A percentile compares a stretch with the other conserved stretches of the same genome.
These are phyloP conservation scores for Poa pratensis DNA, from an alignment of 176 grass and related monocot genomes.

Conservation along the genomic window DNA sequence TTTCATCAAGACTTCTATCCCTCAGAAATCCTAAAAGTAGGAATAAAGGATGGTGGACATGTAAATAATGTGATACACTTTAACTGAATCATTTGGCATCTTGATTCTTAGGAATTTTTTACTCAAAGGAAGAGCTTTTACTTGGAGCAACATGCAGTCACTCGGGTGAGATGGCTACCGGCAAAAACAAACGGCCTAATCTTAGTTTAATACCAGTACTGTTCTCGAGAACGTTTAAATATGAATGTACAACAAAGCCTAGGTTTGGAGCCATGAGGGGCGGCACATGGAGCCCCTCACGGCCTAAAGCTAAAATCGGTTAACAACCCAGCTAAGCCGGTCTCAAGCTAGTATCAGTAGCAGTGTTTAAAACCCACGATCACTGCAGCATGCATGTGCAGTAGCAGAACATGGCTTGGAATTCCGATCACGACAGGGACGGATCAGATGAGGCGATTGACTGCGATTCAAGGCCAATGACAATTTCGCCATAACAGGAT, in stretches of 20 bases:
- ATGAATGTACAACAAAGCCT: constrained; percentile 40
- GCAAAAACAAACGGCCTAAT: constrained; percentile 20
- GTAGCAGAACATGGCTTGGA: neutral
- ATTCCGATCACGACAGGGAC: constrained; percentile 14
- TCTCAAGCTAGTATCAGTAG: neutral
- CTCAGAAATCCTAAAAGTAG: too few relatives aligned
- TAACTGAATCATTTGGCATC: too few relatives aligned
- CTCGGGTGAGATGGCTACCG: neutral
- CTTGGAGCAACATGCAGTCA: too few relatives aligned
- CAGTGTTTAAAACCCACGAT: constrained; percentile 33
- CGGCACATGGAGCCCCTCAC: constrained; percentile 60
- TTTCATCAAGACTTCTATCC: too few relatives aligned
- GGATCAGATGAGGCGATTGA: neutral
- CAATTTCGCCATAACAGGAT: neutral
- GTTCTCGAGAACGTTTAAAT: neutral
- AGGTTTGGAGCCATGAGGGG: constrained; percentile 60
- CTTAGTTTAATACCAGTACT: constrained; percentile 38
- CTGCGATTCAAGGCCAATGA: neutral
- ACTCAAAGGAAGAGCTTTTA: too few relatives aligned
- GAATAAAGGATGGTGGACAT: too few relatives aligned
- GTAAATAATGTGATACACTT: too few relatives aligned
- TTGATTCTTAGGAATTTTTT: too few relatives aligned
- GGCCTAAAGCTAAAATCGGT: constrained; percentile 35
- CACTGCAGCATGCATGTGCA: constrained; percentile 25
- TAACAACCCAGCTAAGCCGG: constrained; percentile 19